phyloP scores from a whole-genome alignment of 768 basidiomycete genomes.

The Tulasnella sp. region DNA sequence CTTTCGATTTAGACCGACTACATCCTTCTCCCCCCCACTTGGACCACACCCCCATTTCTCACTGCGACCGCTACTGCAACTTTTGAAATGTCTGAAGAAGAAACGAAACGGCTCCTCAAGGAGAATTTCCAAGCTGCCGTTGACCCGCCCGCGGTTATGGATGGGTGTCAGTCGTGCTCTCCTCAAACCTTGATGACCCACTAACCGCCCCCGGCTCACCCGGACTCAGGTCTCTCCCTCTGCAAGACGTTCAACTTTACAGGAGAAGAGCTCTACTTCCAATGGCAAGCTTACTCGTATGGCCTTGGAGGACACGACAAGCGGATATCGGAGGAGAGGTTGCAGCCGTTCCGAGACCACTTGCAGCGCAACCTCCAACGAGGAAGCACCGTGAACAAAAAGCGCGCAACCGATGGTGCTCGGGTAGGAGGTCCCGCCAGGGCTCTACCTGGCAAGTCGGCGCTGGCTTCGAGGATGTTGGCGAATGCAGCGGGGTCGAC shows the following conservation, averaged over 20 bases:
- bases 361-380: conserved; percentile 36
- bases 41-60: background rate
- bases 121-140: conserved; percentile 35
- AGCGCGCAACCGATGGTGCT: background rate
- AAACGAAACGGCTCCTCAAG: conserved; percentile 27
- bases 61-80: background rate
- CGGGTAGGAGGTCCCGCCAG: background rate
- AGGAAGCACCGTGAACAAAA: background rate
- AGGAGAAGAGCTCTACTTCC: conserved; percentile 41
- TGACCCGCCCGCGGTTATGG: conserved; percentile 37
- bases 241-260: conserved; percentile 40
- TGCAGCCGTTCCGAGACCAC: conserved; percentile 33
- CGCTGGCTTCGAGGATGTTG: conserved; percentile 6
- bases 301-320: conserved; percentile 14
- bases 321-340: background rate
- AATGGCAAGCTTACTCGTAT: conserved; percentile 44
- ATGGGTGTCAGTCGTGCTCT: conserved; percentile 35
- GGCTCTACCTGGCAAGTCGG: background rate
- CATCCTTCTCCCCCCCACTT: background rate
- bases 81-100: conserved; percentile 7
- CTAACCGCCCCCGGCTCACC: background rate
- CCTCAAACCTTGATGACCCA: background rate
- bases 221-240: conserved; percentile 39
- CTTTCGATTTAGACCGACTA: background rate
- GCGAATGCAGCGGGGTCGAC: background rate